Base-by-base conservation (phyloP, 257 asterid species). In the Solanum acaule region DNA sequence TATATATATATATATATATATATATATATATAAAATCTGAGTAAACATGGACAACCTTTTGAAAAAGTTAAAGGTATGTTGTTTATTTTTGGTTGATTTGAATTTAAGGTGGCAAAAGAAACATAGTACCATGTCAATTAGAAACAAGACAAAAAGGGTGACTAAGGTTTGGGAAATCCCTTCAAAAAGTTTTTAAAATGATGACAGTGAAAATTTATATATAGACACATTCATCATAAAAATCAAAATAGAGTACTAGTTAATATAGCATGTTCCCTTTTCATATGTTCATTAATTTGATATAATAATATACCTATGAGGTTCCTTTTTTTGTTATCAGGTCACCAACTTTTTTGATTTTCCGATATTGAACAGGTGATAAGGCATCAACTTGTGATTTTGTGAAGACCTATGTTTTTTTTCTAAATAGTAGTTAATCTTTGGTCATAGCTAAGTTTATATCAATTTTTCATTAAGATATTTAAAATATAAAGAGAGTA, bases 51-150 rank as follows among this genome's bases (percentile, higher is more conserved):
- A 44, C 86, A 46, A 29, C 11, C 68, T 81, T 46, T 81, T 81
- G 42, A 81, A 81, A 81, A 81, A 81, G 86, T 27, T 46, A 46
- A 81, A 46, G 85, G 27, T 15, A 29, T 15, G 38, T 25, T 46
- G 27, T 15, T 71, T 27, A 81, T 27, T 46, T 81, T 46, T 8
- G 68, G 18, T 81, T 81, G 65, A 78, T 46, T 81, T 46, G 68
- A 79, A 44, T 27, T 71, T 81, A 46, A 81, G 27, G 63, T 52
- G 63, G 63, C 63, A 52, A 52, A 52, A 52, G 86, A 44, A 71
- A 46, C 86, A 81, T 81, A 46, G 86, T 81, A 81, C 25, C 3
- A 81, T 81, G 67, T 59, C 25, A 65, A 29, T 16, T 6, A 52
- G 23, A 52, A 52, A 10, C 15, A 49, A 29, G 86, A 79, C 85